Base-by-base conservation (phyloP, 176 grass and related monocot species). In the Saccharum spontaneum region DNA sequence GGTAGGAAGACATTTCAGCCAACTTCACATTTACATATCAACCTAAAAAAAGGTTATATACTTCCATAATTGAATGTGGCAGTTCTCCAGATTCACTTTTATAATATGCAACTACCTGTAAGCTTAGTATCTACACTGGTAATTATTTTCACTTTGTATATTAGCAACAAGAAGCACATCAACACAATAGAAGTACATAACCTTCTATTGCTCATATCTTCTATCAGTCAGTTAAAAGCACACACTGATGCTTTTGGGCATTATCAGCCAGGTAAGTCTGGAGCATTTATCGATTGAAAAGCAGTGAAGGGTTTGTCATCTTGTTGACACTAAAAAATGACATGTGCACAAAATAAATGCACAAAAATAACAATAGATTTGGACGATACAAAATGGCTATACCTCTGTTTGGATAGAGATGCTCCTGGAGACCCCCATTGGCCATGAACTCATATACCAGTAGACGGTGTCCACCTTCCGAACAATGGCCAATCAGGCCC, bases 401-500 rank as follows among this genome's bases (percentile, higher is more conserved):
- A 96, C 97, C 97, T 90, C 86, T 79, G 69, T 55, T 92, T 24
- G 97, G 97, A 63, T 99, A 99, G 43, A 96, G 97, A 94, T 99
- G 97, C 67, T 99, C 97, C 83, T 99, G 97, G 62, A 99, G 87
- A 78, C 94, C 86, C 10, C 97, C 94, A 94, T 99, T 96, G 39
- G 97, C 91, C 97, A 99, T 99, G 90, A 96, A 99, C 82, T 99
- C 97, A 22, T 99, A 99, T 34, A 99, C 93, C 46, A 99, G 83
- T 65, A 99, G 86, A 24, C 97, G 86, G 49, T 99, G 93, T 44
- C 88, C 86, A 66, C 88, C 92, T 77, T 94, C 97, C 0, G 97
- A 96, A 71, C 93, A 99, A 91, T 99, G 92, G 52, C 97, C 94
- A 63, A 99, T 79, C 88, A 99, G 79, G 24, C 86, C 82, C 79